These are phyloP conservation scores for Verticillium zaregamsianum DNA, from an alignment of 2,329 filamentous ascomycete genomes.

Conservation along the genomic window DNA sequence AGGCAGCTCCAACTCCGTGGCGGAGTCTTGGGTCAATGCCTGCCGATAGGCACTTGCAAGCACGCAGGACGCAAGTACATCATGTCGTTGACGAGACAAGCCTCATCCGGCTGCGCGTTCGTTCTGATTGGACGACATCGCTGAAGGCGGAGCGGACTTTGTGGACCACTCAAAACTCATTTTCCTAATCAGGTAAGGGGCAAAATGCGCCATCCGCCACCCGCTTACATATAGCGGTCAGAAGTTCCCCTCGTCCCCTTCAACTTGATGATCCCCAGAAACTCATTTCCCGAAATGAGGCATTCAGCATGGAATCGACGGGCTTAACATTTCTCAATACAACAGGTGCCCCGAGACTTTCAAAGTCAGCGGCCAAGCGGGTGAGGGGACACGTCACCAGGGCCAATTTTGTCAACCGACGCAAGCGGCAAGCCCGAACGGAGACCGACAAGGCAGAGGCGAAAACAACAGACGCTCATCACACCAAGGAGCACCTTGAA, in stretches of 20 bases:
- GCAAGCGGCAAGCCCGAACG: slow-evolving; percentile 7
- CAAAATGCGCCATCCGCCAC: background rate
- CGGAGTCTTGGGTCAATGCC: no score
- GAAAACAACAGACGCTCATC: no score
- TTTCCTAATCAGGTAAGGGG: slow-evolving; percentile 4
- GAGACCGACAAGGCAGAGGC: background rate
- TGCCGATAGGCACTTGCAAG: no score
- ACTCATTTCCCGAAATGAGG: background rate
- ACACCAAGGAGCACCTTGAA: no score
- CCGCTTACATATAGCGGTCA: background rate
- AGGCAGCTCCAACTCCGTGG: no score
- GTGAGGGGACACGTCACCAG: slow-evolving; percentile 16
- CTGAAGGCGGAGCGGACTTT: no score
- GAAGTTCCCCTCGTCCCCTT: background rate
- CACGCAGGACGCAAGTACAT: no score
- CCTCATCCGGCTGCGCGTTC: no score
- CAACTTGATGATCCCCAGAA: no score
- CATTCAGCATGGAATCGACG: slow-evolving; percentile 6
- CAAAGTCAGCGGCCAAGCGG: slow-evolving; percentile 6
- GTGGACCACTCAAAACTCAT: background rate
- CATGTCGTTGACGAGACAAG: no score
- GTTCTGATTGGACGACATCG: no score
- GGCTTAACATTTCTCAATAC: slow-evolving; percentile 16
- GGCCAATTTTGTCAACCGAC: slow-evolving; percentile 14
- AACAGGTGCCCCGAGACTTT: slow-evolving; percentile 9